These are phyloP conservation scores for Cubamyces lactineus DNA, from an alignment of 768 basidiomycete species.

Conservation along the genomic window DNA sequence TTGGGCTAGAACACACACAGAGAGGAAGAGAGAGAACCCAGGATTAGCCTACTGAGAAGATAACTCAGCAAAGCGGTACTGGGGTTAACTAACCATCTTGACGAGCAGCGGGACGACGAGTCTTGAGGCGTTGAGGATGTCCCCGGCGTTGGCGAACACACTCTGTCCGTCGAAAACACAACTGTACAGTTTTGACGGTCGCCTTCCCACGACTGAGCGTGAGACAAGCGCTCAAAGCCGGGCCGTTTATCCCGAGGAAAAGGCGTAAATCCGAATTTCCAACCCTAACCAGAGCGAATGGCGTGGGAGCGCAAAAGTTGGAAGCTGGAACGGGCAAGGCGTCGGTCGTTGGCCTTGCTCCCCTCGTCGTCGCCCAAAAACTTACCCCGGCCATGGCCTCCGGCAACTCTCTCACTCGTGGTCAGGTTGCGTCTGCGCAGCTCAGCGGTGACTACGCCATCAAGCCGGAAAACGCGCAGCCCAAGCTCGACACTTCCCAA, in stretches of 20 bases:
- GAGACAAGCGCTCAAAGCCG: neutral
- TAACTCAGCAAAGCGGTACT: slow-evolving; percentile 86
- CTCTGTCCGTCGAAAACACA: slow-evolving; percentile 26
- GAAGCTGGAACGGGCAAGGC: slow-evolving; percentile 4
- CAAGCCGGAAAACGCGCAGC: slow-evolving; percentile 74
- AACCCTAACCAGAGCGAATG: slow-evolving; percentile 13
- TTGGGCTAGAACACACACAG: slow-evolving; percentile 53
- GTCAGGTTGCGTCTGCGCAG: slow-evolving; percentile 76
- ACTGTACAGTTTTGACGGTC: slow-evolving; percentile 55
- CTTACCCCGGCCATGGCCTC: slow-evolving; percentile 44
- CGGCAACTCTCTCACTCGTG: slow-evolving; percentile 52
- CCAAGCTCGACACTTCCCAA: slow-evolving; percentile 89
- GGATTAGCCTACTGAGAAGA: slow-evolving; percentile 90
- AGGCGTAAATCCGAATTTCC: neutral
- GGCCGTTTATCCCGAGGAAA: neutral
- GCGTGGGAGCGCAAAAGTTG: slow-evolving; percentile 22
- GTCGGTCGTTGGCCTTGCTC: slow-evolving; percentile 3
- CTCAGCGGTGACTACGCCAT: slow-evolving; percentile 77
- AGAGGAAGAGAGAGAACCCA: slow-evolving; percentile 39
- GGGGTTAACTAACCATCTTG: slow-evolving; percentile 70
- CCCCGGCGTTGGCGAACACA: slow-evolving; percentile 12
- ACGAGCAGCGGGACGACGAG: slow-evolving; percentile 27
- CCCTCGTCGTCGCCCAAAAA: slow-evolving; percentile 8
- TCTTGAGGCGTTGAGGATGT: slow-evolving; percentile 34
- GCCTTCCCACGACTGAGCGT: slow-evolving; percentile 33